Evolutionary conservation across 169 alveolate species (phyloP), one percentile per base, ranked within the genome.

Genomic region (Theileria parva): DNA sequence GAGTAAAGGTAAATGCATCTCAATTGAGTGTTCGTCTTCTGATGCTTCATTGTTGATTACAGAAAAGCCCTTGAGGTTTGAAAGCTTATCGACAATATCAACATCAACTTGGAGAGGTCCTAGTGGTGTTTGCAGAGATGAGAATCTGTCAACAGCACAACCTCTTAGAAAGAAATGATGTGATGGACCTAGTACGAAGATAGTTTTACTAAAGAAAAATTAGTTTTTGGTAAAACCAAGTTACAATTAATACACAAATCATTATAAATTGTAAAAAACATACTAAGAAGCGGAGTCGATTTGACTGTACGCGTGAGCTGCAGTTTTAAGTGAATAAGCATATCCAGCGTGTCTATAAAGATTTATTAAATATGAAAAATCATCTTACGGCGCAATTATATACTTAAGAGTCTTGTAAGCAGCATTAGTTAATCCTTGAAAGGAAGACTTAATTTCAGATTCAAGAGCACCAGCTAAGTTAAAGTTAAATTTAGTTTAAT

Each of bases 171-270:
- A 92, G 39, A 87, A 89, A 76, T 95, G 95, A 88, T 97, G 99
- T 68, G 97, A 95, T 3, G 99, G 99, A 2, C 99, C 99, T 15
- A 96, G 91, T 11, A 97, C 77, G 88, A 97, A 95, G 0, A 95
- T 95, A 66, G 96, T 89, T 73, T 81, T 80, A 48, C 94, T 93
- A 81, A 63, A 53, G 55, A 12, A 23, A 64, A 74, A 53, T 71
- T 55, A 28, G 53, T 15, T 25, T 37, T 37, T 37, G 8, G 48
- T 37, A 37, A 6, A 6, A 37, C n/a, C 15, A 44, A 44, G 15
- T 9, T n/a, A 15, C 21, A n/a, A 59, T 5, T n/a, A 27, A 50
- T 28, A 30, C 69, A 23, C 12, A 28, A 5, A 17, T 23, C 32
- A 4, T 28, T 37, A 37, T 37, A 15, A 39, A 84, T 72, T 77